Conservation (phyloP, 2,329 filamentous ascomycete species). For the Fusarium decemcellulare region DNA sequence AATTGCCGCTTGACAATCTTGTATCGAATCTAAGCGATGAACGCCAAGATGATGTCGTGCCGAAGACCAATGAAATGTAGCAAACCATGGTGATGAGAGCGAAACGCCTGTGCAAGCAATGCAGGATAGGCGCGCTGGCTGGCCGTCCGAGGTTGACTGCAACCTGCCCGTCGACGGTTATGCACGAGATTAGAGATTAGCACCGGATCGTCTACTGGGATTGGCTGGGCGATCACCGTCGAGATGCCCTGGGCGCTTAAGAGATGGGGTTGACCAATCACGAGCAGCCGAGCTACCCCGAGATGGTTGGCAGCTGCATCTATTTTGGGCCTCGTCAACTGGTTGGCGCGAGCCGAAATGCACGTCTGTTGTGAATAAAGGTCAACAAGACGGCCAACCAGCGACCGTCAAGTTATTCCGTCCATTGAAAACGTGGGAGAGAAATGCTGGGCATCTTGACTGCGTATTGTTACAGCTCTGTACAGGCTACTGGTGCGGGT, state of each 20-base stretch:
- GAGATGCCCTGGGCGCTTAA: slow-evolving; percentile 40
- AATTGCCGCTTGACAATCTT: slow-evolving; percentile 32
- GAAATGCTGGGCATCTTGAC: not conserved
- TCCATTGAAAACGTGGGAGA: slow-evolving; percentile 1
- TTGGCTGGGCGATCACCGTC: slow-evolving; percentile 31
- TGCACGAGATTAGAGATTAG: slow-evolving; percentile 29
- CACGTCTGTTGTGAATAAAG: slow-evolving; percentile 13
- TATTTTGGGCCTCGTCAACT: slow-evolving; percentile 36
- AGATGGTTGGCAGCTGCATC: slow-evolving; percentile 32
- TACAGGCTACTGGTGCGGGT: slow-evolving; percentile 2
- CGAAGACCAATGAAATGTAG: slow-evolving; percentile 36
- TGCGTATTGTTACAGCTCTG: not conserved
- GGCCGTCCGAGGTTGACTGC: slow-evolving; percentile 22
- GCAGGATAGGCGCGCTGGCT: slow-evolving; percentile 43
- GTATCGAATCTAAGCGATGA: slow-evolving; percentile 27
- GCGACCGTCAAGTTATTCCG: slow-evolving; percentile 1
- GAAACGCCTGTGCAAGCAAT: slow-evolving; percentile 46
- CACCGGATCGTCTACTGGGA: slow-evolving; percentile 23
- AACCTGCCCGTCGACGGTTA: slow-evolving; percentile 20
- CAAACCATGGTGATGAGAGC: slow-evolving; percentile 26
- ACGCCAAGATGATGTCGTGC: slow-evolving; percentile 17
- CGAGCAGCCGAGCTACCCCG: slow-evolving; percentile 1
- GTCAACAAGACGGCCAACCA: slow-evolving; percentile 13
- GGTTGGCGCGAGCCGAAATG: slow-evolving; percentile 42
- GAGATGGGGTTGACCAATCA: slow-evolving; percentile 36